Percentiles rank a stretch among this genome's conserved stretches.
Evolutionary conservation across 306 rosid genomes (phyloP).

Genomic region (Trifolium subterraneum): DNA sequence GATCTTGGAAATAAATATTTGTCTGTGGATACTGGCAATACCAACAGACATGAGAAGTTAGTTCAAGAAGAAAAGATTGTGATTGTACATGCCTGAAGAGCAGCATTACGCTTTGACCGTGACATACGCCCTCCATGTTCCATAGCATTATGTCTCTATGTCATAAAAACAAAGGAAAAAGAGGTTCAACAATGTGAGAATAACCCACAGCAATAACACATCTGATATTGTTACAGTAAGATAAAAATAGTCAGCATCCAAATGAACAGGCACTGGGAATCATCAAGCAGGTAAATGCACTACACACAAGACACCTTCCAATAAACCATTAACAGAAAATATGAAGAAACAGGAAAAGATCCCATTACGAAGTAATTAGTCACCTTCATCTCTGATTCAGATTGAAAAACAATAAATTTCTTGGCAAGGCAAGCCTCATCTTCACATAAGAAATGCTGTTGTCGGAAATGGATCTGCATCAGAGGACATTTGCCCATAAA

Average conservation of each 20-base stretch:
- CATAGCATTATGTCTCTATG: constrained; percentile 80
- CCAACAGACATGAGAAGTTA: constrained; percentile 2
- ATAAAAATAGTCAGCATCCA: constrained; percentile 31
- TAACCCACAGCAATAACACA: constrained; percentile 6
- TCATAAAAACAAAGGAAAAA: constrained; percentile 40
- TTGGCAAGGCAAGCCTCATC: constrained; percentile 89
- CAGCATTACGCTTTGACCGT: constrained; percentile 94
- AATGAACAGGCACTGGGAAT: constrained; percentile 22
- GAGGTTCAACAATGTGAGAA: constrained; percentile 40
- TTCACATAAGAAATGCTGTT: constrained; percentile 90
- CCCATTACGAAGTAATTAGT: constrained; percentile 40
- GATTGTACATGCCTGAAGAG: constrained; percentile 75
- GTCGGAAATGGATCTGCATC: constrained; percentile 88
- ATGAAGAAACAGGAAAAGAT: constrained; percentile 10
- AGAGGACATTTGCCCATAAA: constrained; percentile 35
- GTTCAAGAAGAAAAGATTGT: constrained; percentile 14
- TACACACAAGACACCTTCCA: neutral
- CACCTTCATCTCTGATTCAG: constrained; percentile 96
- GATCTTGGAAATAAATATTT: constrained; percentile 19
- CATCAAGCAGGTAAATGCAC: constrained; percentile 21
- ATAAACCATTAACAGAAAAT: constrained; percentile 7
- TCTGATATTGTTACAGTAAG: constrained; percentile 19
- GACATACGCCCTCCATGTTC: constrained; percentile 98
- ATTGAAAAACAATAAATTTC: constrained; percentile 84
- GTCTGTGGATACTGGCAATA: constrained; percentile 23